phyloP scores from a whole-genome alignment of 352 stramenopile genomes.

The Pythium chondricola region DNA sequence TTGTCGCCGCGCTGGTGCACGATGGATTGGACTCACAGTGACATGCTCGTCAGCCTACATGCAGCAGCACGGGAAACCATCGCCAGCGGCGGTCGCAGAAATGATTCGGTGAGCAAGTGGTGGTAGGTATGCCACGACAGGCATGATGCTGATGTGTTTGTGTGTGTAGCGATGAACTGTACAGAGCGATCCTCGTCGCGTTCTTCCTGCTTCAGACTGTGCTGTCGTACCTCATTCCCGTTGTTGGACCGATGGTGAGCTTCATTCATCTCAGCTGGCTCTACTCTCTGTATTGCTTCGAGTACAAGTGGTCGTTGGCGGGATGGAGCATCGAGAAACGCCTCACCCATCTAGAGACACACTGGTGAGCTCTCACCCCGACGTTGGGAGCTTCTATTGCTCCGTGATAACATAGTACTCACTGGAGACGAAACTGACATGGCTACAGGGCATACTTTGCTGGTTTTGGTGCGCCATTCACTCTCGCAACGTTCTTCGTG shows the following conservation, averaged over 20 bases:
- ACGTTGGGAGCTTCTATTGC: neutral
- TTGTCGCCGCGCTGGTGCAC: too few species aligned
- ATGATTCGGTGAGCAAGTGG: conserved; percentile 70
- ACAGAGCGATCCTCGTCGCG: conserved; percentile 77
- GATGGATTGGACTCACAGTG: neutral
- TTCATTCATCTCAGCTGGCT: conserved; percentile 86
- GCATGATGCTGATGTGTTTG: neutral
- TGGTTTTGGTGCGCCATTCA: conserved; percentile 83
- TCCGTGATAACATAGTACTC: neutral
- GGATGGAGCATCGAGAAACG: conserved; percentile 82
- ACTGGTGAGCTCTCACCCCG: conserved; percentile 40
- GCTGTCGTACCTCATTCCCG: conserved; percentile 72
- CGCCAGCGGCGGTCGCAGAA: conserved; percentile 62
- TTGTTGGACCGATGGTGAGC: conserved; percentile 65
- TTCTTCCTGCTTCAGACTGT: conserved; percentile 86
- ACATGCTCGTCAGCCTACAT: conserved; percentile 44
- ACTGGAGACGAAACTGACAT: neutral
- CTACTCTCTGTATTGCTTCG: conserved; percentile 88
- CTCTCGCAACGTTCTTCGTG: conserved; percentile 84
- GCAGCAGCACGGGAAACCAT: conserved; percentile 76
- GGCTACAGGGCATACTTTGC: conserved; percentile 70
- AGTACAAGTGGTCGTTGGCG: conserved; percentile 87
- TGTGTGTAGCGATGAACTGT: conserved; percentile 67
- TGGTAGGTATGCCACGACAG: neutral
- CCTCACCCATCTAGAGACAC: conserved; percentile 72